Evolutionary conservation across 768 basidiomycete genomes (phyloP), one percentile per base, ranked within the genome.

Genomic region (Amanita pseudoporphyria): DNA sequence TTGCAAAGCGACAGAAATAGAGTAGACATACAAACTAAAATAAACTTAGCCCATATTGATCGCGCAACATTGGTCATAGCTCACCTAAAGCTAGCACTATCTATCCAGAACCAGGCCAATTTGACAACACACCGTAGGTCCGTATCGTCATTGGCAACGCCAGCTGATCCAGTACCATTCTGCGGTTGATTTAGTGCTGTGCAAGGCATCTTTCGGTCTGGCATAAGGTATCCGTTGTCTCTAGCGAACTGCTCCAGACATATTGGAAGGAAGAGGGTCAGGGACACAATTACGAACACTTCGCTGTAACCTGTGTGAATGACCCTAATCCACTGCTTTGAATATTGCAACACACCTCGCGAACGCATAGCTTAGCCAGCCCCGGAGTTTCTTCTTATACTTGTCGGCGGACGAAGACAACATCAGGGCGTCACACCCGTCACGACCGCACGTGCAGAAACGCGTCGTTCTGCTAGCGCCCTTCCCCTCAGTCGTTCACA

Each of bases 21-120:
- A 96, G 64, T 91, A 87, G 26, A 84, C 77, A 60, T 95, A 93
- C 31, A 99, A 71, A 57, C 92, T 94, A 58, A 2, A 45, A 22
- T 22, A 39, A 35, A 37, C n/a, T 45, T 10, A 37, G 30, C 5
- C 14, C 19, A 10, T 28, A 12, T 28, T 9, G 32, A n/a, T 38
- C 6, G 40, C 30, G 6, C 3, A 13, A 14, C 26, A 16, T 40
- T 28, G 6, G 1, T 59, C 77, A 36, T 45, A 14, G 16, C 32
- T 26, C 16, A 88, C 91, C 90, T 93, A 63, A 92, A 95, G 60
- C 90, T 92, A 1, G 93, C 91, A 10, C 75, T 90, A 60, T 95
- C 93, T 44, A 94, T 77, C 91, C 91, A 95, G 1, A 71, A 52
- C 78, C 90, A 90, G 1, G 80, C 81, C 49, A 95, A 70, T 61